phyloP scores from a whole-genome alignment of 1,139 yeast genomes.

The Suhomyces yuchorum region DNA sequence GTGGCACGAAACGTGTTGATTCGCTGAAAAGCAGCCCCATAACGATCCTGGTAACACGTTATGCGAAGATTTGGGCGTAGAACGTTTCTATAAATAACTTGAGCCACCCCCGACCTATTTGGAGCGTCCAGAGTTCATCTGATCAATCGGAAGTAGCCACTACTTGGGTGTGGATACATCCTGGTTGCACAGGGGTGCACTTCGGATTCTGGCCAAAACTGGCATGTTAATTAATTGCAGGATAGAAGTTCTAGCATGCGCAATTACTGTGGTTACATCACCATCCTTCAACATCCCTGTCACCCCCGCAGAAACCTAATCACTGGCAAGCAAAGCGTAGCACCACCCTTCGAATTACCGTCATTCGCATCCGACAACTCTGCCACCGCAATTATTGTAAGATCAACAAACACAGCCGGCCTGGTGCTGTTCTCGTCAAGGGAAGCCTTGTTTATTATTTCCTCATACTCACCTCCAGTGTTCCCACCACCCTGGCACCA shows the following conservation, averaged over 20 bases:
- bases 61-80: neutral
- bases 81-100: neutral
- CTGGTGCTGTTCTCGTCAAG: neutral
- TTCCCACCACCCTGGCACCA: neutral
- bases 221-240: neutral
- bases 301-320: neutral
- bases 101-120: neutral
- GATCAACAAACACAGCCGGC: neutral
- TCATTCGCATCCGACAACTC: neutral
- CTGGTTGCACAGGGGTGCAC: neutral
- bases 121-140: neutral
- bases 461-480: neutral
- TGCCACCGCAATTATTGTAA: neutral
- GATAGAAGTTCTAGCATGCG: neutral
- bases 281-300: neutral
- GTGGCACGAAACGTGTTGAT: neutral
- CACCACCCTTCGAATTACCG: neutral
- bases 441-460: neutral
- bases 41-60: too few species aligned
- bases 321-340: neutral
- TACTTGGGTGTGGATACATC: neutral
- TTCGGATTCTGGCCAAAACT: neutral
- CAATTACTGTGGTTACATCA: neutral
- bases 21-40: neutral
- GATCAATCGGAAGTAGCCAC: neutral